Base-by-base conservation (phyloP, 225 moss, liverwort and hornwort genomes). In the Sphagnum contortum region DNA sequence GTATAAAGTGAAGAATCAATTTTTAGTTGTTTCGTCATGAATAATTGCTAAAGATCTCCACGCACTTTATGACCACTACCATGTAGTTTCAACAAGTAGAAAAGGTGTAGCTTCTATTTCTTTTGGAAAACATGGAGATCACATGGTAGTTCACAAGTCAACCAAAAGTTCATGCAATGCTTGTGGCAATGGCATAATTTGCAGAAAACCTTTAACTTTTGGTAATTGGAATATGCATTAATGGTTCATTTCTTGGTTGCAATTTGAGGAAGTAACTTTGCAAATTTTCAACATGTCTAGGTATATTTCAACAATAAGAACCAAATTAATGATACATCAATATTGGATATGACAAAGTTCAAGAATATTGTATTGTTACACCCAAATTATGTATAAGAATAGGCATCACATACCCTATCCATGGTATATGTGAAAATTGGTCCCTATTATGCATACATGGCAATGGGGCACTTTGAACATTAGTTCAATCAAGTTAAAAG, bases 401-500 rank as follows among this genome's bases (percentile, higher is more conserved):
- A 44, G 13, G 4, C 58, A 13, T 3, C 13, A 13, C 29, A 13
- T 2, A 44, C 14, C 29, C 29, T 13, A 11, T 13, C 11, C 5
- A 64, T 9, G 6, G 12, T 49, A 8, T 29, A 29, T 29, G 29
- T 29, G 29, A 29, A 29, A 29, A 29, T 29, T 0, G 29, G 29
- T 29, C 29, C 29, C 29, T 29, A 29, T 1, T 29, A 13, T 44
- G 44, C 9, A 6, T 70, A 85, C 85, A 81, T 90, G 87, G 53
- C 83, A 90, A 50, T 80, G 69, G 72, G 90, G 77, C 60, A 88
- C 88, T 72, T 85, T 83, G 9, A 90, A 60, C 76, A 85, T 71
- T 59, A 90, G 74, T 66, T 88, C 90, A 60, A 90, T 88, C 68
- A 88, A 61, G 9, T 80, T 85, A 51, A 79, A 90, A 9, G 88